Evolutionary conservation across 106 monocot genomes (phyloP), one percentile per base, ranked within the genome.

Genomic region (Dendrobium officinale): DNA sequence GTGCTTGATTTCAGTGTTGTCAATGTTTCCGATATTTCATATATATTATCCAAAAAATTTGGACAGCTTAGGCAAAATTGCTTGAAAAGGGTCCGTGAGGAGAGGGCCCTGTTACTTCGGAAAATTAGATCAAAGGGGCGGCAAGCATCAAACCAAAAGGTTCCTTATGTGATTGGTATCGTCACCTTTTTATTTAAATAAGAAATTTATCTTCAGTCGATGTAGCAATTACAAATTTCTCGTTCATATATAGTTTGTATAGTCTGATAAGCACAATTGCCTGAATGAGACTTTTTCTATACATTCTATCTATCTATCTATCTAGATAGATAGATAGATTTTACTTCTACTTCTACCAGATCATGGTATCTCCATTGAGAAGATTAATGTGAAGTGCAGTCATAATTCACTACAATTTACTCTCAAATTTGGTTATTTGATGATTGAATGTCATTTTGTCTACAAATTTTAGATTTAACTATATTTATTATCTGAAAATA

Each of bases 1-100:
- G 31, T 3, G 18, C 8, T 68, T 68, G 1, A 42, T 19, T 75
- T 54, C 37, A 26, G 15, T 47, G 31, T 16, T 31, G 18, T 18
- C 51, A 45, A 9, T 42, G 59, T 82, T 59, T 73, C 9, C 41
- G 26, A 77, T 13, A 19, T 45, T 56, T 37, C 13, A 49, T 68
- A 47, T 43, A 33, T 67, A n/a, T 68, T 31, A 42, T 68, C 26
- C 15, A 37, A 49, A 76, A 51, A 1, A 6, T 77, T 11, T 72
- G 2, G 78, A 83, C 87, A 99, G 98, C 89, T 99, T 42, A 82
- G 94, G 66, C 79, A 89, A 70, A 95, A 90, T 77, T 99, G 98
- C 81, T 83, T 99, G 68, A 85, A 73, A 83, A 91, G 98, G 77
- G 89, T 88, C 42, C 81, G 77, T 77, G 87, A 93, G 51, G 91